Percentiles rank a stretch among this genome's conserved stretches.
phyloP scores from a whole-genome alignment of 2,329 filamentous ascomycete genomes.

The Phoma herbarum region DNA sequence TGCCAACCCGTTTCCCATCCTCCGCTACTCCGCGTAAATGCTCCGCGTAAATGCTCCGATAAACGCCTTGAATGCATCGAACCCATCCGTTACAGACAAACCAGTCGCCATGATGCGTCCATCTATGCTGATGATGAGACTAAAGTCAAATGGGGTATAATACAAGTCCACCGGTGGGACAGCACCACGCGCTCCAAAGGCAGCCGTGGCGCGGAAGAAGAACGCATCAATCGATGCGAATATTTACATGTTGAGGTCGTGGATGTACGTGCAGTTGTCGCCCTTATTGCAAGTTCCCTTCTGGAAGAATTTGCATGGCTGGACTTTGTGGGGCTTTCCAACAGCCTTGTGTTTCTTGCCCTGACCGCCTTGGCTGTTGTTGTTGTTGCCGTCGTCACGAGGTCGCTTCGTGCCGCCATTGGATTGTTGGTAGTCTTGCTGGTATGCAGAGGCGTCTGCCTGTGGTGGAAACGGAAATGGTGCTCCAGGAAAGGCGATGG shows the following conservation, averaged over 20 bases:
- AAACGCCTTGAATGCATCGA: slow-evolving; percentile 19
- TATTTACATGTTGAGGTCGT: slow-evolving; percentile 57
- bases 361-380: slow-evolving; percentile 51
- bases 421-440: slow-evolving; percentile 41
- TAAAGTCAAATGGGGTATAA: slow-evolving; percentile 20
- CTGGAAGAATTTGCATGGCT: slow-evolving; percentile 73
- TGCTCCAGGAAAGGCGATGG: slow-evolving; percentile 24
- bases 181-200: neutral
- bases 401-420: slow-evolving; percentile 49
- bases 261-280: slow-evolving; percentile 76
- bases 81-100: neutral
- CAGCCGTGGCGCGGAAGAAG: slow-evolving; percentile 2
- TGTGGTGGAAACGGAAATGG: slow-evolving; percentile 29
- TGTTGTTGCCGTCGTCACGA: slow-evolving; percentile 42
- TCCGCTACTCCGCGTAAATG: slow-evolving; percentile 8
- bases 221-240: neutral
- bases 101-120: slow-evolving; percentile 12
- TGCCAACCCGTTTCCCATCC: neutral
- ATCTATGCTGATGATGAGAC: slow-evolving; percentile 11
- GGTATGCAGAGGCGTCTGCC: slow-evolving; percentile 24
- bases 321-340: slow-evolving; percentile 49
- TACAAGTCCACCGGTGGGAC: slow-evolving; percentile 1
- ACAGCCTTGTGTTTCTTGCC: slow-evolving; percentile 60
- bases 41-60: slow-evolving; percentile 19
- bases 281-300: slow-evolving; percentile 77